Base-by-base conservation (phyloP, 148 eudicot species). In the Euryodendron excelsum region DNA sequence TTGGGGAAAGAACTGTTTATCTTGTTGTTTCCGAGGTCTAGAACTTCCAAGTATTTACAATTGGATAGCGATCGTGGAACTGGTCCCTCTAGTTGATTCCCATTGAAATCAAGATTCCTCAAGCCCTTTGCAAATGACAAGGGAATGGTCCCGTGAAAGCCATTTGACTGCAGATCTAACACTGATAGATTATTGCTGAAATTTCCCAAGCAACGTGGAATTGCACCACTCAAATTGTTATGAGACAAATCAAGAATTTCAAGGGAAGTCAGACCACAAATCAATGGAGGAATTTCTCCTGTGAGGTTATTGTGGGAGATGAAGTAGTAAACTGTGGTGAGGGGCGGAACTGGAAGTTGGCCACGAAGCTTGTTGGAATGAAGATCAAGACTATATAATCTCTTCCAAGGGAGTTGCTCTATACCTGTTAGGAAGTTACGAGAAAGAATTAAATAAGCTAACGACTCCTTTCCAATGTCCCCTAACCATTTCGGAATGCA, bases 11-110 rank as follows among this genome's bases (percentile, higher is more conserved):
- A 77, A 41, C 78, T 88, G 39, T 18, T 56, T 0, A 89, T 37
- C 15, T 28, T 73, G 74, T 89, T 89, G 62, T 86, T 81, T 1
- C 86, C 88, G 1, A 89, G 70, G 50, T 91, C 76, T 66, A 91
- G 39, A 18, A 86, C 83, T 65, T 78, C 80, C 3, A 85, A 52
- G n/a, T 31, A 1, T 28, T 55, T 31, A 52, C 86, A 88, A 34
- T 81, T 75, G 53, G 48, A 48, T 28, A 88, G 64, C 47, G 65
- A 70, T 55, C 45, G 65, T 0, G 88, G 93, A 3, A 88, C 72
- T 27, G 52, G 13, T 33, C 93, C 89, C 50, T 77, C 55, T 15
- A 83, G 36, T 27, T 72, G 45, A 72, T 80, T 83, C 4, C 62
- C 73, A 36, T 66, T 56, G 44, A 83, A 70, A 53, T 53, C 17